phyloP scores from a whole-genome alignment of 148 eudicot genomes.

The Rhododendron ovatum region DNA sequence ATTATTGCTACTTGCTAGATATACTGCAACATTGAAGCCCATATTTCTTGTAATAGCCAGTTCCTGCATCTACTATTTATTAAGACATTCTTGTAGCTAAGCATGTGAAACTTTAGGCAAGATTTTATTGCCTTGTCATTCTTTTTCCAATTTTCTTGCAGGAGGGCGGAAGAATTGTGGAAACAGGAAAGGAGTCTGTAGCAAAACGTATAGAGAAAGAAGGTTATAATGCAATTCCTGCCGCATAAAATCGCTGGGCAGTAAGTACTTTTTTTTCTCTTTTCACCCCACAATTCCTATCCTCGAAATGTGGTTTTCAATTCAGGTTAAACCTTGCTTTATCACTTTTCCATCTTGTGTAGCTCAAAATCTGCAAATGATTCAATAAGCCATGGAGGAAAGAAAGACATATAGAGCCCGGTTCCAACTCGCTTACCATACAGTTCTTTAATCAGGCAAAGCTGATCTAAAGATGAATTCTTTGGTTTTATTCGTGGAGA shows the following conservation, averaged over 20 bases:
- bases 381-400: not conserved
- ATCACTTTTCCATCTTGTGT: not conserved
- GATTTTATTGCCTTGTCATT: not conserved
- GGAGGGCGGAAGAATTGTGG: constrained; percentile 84
- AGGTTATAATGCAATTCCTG: constrained; percentile 77
- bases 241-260: constrained; percentile 18
- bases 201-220: constrained; percentile 79
- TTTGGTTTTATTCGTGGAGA: not conserved
- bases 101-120: not conserved
- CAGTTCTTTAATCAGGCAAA: not conserved
- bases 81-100: not conserved
- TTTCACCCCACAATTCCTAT: not conserved
- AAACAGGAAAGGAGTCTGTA: constrained; percentile 83
- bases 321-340: not conserved
- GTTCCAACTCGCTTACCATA: not conserved
- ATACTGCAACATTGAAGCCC: not conserved
- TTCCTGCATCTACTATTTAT: not conserved
- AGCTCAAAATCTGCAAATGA: not conserved
- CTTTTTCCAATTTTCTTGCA: constrained; percentile 19
- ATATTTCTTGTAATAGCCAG: not conserved
- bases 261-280: constrained; percentile 18
- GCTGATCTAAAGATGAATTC: not conserved
- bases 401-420: not conserved
- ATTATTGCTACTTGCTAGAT: not conserved
- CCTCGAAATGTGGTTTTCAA: not conserved